Percentiles rank a stretch among this genome's conserved stretches.
These are phyloP conservation scores for Begonia fuchsioides DNA, from an alignment of 306 rosid species.

Conservation along the genomic window DNA sequence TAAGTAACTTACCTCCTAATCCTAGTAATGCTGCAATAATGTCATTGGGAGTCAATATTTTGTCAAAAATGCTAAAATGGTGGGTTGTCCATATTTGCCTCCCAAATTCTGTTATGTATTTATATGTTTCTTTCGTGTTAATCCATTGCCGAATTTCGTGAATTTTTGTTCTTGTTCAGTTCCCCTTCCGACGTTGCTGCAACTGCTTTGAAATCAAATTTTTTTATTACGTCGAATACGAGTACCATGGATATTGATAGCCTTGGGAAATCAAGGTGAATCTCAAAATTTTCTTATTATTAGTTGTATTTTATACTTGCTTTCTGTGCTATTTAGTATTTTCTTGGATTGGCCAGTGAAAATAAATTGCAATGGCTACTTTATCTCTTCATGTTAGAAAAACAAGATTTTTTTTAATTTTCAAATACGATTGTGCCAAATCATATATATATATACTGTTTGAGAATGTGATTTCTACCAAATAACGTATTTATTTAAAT, in stretches of 20 bases:
- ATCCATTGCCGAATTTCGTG: not conserved
- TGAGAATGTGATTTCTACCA: no score
- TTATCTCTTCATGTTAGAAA: no score
- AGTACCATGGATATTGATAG: conserved; percentile 20
- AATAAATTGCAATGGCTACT: no score
- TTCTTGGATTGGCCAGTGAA: no score
- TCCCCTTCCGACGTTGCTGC: conserved; percentile 58
- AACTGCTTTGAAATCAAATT: conserved; percentile 47
- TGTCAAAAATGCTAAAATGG: conserved; percentile 68
- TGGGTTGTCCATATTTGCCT: conserved; percentile 17
- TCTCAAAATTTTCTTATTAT: not conserved
- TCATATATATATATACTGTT: no score
- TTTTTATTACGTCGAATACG: conserved; percentile 43
- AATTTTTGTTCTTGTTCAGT: conserved; percentile 26
- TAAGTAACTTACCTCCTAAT: conserved; percentile 51
- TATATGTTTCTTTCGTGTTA: conserved; percentile 1
- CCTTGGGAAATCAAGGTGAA: conserved; percentile 48
- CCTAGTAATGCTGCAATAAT: conserved; percentile 46
- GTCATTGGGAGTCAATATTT: conserved; percentile 65
- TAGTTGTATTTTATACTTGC: not conserved
- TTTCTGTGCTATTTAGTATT: not conserved
- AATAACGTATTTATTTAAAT: no score
- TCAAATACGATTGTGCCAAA: no score
- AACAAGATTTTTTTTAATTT: no score
- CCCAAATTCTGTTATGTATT: not conserved